Percentiles rank a stretch among this genome's conserved stretches.
Evolutionary conservation across 176 grass and related monocot species (phyloP).

Genomic region (Echinochloa phyllopogon): DNA sequence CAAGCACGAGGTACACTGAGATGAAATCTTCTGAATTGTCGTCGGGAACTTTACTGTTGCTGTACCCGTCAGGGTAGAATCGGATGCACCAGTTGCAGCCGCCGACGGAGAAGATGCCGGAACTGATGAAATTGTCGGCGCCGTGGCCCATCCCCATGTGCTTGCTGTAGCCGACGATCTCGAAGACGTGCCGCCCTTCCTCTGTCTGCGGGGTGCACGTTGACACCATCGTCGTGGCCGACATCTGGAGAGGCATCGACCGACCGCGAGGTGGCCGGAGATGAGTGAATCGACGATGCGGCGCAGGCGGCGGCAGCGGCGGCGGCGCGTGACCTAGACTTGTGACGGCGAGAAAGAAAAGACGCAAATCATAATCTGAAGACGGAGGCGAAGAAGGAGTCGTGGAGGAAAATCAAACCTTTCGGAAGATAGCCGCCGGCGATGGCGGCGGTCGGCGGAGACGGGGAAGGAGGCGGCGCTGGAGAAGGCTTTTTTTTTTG

Average conservation of each 20-base stretch:
- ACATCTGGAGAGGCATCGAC: too few relatives aligned
- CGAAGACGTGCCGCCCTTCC: background rate
- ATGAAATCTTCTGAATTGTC: too few relatives aligned
- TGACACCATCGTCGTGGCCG: background rate
- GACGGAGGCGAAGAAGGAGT: too few relatives aligned
- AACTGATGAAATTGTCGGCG: background rate
- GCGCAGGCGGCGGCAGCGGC: too few relatives aligned
- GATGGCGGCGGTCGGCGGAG: too few relatives aligned
- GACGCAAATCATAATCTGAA: background rate
- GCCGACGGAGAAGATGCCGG: background rate
- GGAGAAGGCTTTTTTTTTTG: too few relatives aligned
- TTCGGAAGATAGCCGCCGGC: too few relatives aligned
- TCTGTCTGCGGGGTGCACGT: background rate
- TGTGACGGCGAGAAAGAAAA: background rate
- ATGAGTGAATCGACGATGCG: background rate
- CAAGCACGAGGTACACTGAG: background rate
- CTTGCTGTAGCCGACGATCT: background rate
- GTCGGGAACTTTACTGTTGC: too few relatives aligned
- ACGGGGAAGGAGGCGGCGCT: too few relatives aligned
- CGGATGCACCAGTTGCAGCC: background rate
- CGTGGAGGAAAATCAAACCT: too few relatives aligned
- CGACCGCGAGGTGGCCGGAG: too few relatives aligned
- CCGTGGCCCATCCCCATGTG: background rate
- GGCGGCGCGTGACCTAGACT: background rate
- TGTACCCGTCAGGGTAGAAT: background rate